Evolutionary conservation across 2,329 filamentous ascomycete species (phyloP).

Genomic region (Aureobasidium pullulans): DNA sequence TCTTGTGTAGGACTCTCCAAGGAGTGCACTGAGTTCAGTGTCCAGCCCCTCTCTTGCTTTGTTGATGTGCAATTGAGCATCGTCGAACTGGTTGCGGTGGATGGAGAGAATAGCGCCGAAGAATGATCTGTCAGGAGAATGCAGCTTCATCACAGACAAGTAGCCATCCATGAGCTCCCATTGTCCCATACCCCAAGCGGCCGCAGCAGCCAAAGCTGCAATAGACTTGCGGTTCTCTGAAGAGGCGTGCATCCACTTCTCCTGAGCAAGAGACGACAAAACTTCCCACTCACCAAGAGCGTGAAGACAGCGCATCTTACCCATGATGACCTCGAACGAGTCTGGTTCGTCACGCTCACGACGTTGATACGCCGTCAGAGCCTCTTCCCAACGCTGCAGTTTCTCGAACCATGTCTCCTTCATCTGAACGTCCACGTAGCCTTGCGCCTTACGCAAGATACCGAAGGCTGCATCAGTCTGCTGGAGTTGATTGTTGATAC

Average conservation of each 20-base stretch:
- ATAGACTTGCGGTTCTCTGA: slow-evolving; percentile 84
- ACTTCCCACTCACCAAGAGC: slow-evolving; percentile 97
- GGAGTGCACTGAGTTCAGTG: slow-evolving; percentile 86
- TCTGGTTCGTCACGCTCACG: slow-evolving; percentile 63
- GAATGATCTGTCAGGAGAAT: slow-evolving; percentile 91
- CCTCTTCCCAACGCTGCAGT: slow-evolving; percentile 96
- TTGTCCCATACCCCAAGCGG: slow-evolving; percentile 91
- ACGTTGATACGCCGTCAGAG: slow-evolving; percentile 81
- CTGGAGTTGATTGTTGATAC: slow-evolving; percentile 98
- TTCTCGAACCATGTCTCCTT: slow-evolving; percentile 99
- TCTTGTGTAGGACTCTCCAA: slow-evolving; percentile 97
- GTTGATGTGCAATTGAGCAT: slow-evolving; percentile 81
- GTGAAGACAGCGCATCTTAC: slow-evolving; percentile 97
- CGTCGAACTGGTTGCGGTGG: slow-evolving; percentile 90
- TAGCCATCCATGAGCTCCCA: slow-evolving; percentile 99
- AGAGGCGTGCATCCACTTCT: slow-evolving; percentile 86
- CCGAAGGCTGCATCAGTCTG: slow-evolving; percentile 98
- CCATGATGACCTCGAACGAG: slow-evolving; percentile 95
- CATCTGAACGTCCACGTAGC: slow-evolving; percentile 90
- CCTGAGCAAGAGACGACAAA: slow-evolving; percentile 77
- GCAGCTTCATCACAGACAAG: slow-evolving; percentile 85
- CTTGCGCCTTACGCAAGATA: slow-evolving; percentile 90
- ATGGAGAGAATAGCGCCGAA: slow-evolving; percentile 94
- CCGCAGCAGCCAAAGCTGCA: slow-evolving; percentile 86
- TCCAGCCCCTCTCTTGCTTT: slow-evolving; percentile 90